These are phyloP conservation scores for Aspergillus carlsbadensis DNA, from an alignment of 495 filamentous ascomycete species.

Conservation along the genomic window DNA sequence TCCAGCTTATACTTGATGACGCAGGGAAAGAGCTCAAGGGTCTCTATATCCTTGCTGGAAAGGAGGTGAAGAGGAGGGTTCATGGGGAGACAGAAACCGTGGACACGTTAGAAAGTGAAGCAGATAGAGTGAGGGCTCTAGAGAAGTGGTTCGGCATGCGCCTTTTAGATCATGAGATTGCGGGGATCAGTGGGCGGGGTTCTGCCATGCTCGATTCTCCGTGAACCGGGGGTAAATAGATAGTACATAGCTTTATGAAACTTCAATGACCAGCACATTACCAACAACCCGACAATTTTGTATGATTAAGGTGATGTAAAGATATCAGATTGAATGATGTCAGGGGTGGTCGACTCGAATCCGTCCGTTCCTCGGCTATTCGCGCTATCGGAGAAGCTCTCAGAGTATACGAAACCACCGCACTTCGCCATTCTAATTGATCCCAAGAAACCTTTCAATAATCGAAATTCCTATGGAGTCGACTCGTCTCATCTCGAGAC, in stretches of 20 bases:
- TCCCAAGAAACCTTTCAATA: background rate
- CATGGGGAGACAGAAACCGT: conserved; percentile 53
- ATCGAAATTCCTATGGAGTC: background rate
- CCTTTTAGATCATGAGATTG: conserved; percentile 50
- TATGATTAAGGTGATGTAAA: background rate
- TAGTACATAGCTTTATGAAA: too few species aligned
- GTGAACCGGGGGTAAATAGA: too few species aligned
- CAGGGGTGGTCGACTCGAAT: background rate
- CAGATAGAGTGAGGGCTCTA: conserved; percentile 53
- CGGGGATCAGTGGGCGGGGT: conserved; percentile 46
- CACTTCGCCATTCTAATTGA: background rate
- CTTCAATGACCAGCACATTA: too few species aligned
- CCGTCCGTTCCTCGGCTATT: conserved; percentile 9
- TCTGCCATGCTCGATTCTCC: conserved; percentile 40
- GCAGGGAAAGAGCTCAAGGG: conserved; percentile 47
- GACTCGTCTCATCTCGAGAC: background rate
- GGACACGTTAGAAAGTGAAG: conserved; percentile 45
- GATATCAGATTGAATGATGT: background rate
- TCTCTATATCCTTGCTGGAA: conserved; percentile 54
- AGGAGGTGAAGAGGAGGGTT: conserved; percentile 55
- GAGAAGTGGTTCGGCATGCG: conserved; percentile 55
- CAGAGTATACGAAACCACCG: background rate
- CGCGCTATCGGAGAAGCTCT: background rate
- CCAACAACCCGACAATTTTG: too few species aligned
- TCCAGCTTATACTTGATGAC: conserved; percentile 49